Percentiles rank a stretch among this genome's conserved stretches.
Conservation (phyloP, 768 basidiomycete genomes). For the Saitozyma podzolica region DNA sequence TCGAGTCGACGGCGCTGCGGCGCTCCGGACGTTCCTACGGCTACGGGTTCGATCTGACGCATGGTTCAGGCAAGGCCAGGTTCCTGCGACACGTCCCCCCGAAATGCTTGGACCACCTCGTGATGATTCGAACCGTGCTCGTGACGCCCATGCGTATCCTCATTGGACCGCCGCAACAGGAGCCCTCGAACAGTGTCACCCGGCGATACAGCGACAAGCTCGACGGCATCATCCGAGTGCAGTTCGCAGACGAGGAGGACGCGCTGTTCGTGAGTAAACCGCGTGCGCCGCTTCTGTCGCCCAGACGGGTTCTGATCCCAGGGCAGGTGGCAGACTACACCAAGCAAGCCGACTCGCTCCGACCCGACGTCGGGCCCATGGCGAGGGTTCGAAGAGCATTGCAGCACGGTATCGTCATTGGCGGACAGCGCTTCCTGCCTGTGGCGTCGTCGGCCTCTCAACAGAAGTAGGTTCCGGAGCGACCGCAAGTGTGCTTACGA, state of each 20-base stretch:
- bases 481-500: conserved; percentile 4
- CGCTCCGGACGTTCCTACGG: not conserved
- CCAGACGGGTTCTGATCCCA: conserved; percentile 2
- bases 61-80: conserved; percentile 20
- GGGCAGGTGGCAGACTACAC: conserved; percentile 33
- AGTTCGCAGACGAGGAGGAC: conserved; percentile 51
- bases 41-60: not conserved
- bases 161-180: conserved; percentile 44
- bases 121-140: conserved; percentile 36
- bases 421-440: conserved; percentile 39
- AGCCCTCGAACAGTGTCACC: conserved; percentile 49
- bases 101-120: conserved; percentile 24
- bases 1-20: not conserved
- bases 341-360: conserved; percentile 29
- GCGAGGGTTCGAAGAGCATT: conserved; percentile 47
- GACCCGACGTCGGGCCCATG: conserved; percentile 37
- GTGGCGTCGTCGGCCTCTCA: conserved; percentile 50
- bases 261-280: conserved; percentile 33
- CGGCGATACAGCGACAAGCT: conserved; percentile 32
- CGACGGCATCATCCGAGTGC: conserved; percentile 44
- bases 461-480: conserved; percentile 36
- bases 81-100: conserved; percentile 23
- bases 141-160: conserved; percentile 48
- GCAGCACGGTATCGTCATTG: conserved; percentile 40
- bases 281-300: not conserved